A percentile compares a stretch with the other conserved stretches of the same genome.
Conservation (phyloP, 768 basidiomycete genomes). For the Kwoniella botswanensis region DNA sequence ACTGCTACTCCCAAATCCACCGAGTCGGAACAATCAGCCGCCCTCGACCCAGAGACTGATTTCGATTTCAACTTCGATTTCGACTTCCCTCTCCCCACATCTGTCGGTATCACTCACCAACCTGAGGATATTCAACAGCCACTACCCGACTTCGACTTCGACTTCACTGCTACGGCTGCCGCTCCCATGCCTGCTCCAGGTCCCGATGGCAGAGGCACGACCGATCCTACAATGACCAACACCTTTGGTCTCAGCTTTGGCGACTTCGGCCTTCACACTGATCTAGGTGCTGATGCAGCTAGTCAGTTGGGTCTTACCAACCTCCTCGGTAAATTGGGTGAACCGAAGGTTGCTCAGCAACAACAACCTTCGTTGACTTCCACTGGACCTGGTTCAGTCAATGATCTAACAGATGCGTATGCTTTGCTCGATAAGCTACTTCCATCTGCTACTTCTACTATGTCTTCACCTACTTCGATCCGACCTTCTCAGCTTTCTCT, state of each 20-base stretch:
- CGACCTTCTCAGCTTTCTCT: slow-evolving; percentile 21
- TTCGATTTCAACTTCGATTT: slow-evolving; percentile 36
- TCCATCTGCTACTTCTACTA: slow-evolving; percentile 7
- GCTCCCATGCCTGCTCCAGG: not conserved
- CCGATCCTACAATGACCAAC: slow-evolving; percentile 41
- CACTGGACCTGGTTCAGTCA: not conserved
- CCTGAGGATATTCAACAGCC: slow-evolving; percentile 18
- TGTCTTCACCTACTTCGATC: slow-evolving; percentile 19
- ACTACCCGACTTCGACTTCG: not conserved
- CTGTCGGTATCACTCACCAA: slow-evolving; percentile 32
- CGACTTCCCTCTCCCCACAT: slow-evolving; percentile 20
- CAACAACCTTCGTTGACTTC: not conserved
- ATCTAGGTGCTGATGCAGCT: slow-evolving; percentile 35
- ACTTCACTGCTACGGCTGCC: slow-evolving; percentile 5
- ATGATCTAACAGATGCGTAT: slow-evolving; percentile 23
- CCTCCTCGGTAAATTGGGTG: slow-evolving; percentile 23
- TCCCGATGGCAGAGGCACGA: slow-evolving; percentile 22
- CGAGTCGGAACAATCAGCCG: slow-evolving; percentile 45
- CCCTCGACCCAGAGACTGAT: slow-evolving; percentile 37
- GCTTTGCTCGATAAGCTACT: slow-evolving; percentile 26
- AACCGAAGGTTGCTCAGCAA: not conserved
- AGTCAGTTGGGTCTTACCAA: slow-evolving; percentile 35
- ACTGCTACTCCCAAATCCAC: slow-evolving; percentile 39
- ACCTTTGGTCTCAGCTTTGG: slow-evolving; percentile 42
- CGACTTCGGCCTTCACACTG: slow-evolving; percentile 35